phyloP scores from a whole-genome alignment of 2,329 filamentous ascomycete species.

The Dactylonectria macrodidyma region DNA sequence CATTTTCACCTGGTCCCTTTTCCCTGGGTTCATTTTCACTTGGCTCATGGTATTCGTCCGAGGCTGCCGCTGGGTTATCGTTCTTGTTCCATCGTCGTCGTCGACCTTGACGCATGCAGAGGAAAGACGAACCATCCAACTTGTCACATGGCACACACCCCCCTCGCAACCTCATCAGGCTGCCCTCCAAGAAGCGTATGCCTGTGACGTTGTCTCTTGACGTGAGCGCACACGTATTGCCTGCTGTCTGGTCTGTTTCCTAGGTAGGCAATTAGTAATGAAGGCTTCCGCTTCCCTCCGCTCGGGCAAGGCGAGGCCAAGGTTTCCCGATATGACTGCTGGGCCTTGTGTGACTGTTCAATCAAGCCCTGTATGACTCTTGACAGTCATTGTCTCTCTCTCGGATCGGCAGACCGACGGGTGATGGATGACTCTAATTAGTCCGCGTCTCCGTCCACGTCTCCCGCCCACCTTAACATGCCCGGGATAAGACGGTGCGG shows the following conservation, averaged over 20 bases:
- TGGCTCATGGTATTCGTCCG: neutral
- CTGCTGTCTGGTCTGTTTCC: neutral
- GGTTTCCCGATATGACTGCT: slow-evolving; percentile 14
- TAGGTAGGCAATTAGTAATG: no score
- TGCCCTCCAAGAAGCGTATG: slow-evolving; percentile 4
- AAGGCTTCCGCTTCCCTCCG: neutral
- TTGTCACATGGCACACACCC: slow-evolving; percentile 17
- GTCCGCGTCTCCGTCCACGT: slow-evolving; percentile 10
- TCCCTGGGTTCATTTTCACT: no score
- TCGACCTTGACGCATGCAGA: slow-evolving; percentile 12
- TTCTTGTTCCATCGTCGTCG: neutral
- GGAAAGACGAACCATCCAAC: neutral
- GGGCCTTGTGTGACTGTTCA: slow-evolving; percentile 3
- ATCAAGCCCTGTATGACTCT: neutral
- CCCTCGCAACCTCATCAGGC: slow-evolving; percentile 3
- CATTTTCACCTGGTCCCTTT: no score
- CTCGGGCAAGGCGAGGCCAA: slow-evolving; percentile 24
- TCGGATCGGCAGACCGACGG: neutral
- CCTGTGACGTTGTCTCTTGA: slow-evolving; percentile 42
- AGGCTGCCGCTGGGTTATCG: no score
- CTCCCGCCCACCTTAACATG: slow-evolving; percentile 16
- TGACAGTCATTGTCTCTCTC: neutral
- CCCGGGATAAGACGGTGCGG: slow-evolving; percentile 21
- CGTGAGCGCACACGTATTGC: slow-evolving; percentile 43
- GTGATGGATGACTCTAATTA: slow-evolving; percentile 1